These are phyloP conservation scores for Emmonsiellopsis sp. DNA, from an alignment of 2,329 filamentous ascomycete genomes.

Conservation along the genomic window DNA sequence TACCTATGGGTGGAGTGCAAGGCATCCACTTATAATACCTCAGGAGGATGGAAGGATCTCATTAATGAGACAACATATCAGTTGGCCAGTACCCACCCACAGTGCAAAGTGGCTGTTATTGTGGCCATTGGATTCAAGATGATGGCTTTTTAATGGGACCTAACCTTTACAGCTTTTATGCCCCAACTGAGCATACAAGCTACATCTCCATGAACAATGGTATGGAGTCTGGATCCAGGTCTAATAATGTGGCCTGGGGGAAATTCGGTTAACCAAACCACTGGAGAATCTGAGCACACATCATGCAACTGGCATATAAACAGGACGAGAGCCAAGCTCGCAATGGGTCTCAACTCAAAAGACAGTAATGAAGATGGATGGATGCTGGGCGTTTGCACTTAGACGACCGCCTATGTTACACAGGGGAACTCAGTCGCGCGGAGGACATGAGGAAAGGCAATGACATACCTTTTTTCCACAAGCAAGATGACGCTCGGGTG, in stretches of 20 bases:
- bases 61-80: not conserved
- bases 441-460: too few species aligned
- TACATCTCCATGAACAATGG: not conserved
- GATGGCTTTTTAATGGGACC: constrained; percentile 1
- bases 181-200: not conserved
- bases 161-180: too few species aligned
- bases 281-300: too few species aligned
- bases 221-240: not conserved
- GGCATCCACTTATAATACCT: not conserved
- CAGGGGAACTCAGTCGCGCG: too few species aligned
- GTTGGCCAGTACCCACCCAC: not conserved
- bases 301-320: too few species aligned
- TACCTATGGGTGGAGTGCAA: constrained; percentile 4
- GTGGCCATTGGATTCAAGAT: constrained; percentile 1
- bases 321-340: too few species aligned
- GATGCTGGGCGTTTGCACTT: too few species aligned
- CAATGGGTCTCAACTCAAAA: too few species aligned
- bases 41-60: constrained; percentile 2
- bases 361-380: too few species aligned
- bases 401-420: too few species aligned
- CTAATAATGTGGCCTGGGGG: not conserved
- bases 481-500: too few species aligned
- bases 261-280: not conserved
- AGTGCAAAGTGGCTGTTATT: not conserved
- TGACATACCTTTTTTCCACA: too few species aligned